A percentile compares a stretch with the other conserved stretches of the same genome.
Conservation (phyloP, 2,329 filamentous ascomycete species). For the Hymenoscyphus albidus region DNA sequence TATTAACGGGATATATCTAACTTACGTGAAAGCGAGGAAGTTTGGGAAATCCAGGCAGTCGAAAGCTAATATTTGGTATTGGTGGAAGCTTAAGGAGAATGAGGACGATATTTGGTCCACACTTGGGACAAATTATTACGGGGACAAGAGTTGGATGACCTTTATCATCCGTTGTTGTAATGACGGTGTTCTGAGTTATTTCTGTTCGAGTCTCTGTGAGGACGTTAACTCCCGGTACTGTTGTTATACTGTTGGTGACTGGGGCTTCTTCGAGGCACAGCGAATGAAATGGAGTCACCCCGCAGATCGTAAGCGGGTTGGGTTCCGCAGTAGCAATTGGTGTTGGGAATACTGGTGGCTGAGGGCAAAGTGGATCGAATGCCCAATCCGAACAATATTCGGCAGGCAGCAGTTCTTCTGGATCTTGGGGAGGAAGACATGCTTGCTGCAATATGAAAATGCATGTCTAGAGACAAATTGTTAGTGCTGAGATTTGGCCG, state of each 20-base stretch:
- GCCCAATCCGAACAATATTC: constrained; percentile 5
- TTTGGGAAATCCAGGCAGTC: constrained; percentile 4
- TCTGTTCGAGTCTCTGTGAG: neutral
- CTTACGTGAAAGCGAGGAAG: constrained; percentile 7
- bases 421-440: neutral
- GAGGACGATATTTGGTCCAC: neutral
- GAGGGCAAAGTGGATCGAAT: constrained; percentile 2
- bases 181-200: constrained; percentile 7
- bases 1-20: neutral
- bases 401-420: neutral
- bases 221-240: neutral
- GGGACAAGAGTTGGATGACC: neutral
- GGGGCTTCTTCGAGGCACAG: neutral
- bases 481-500: no score
- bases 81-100: constrained; percentile 4
- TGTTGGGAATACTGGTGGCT: constrained; percentile 3
- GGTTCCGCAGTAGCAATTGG: neutral
- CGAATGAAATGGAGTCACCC: neutral
- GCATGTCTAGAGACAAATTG: neutral
- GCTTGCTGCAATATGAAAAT: neutral
- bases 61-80: constrained; percentile 7
- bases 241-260: constrained; percentile 6
- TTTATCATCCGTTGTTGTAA: constrained; percentile 6
- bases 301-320: neutral
- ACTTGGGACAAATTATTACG: constrained; percentile 3